Percentiles rank a stretch among this genome's conserved stretches.
Evolutionary conservation across 805 yeast species (phyloP).

Genomic region (Candida michaelii): DNA sequence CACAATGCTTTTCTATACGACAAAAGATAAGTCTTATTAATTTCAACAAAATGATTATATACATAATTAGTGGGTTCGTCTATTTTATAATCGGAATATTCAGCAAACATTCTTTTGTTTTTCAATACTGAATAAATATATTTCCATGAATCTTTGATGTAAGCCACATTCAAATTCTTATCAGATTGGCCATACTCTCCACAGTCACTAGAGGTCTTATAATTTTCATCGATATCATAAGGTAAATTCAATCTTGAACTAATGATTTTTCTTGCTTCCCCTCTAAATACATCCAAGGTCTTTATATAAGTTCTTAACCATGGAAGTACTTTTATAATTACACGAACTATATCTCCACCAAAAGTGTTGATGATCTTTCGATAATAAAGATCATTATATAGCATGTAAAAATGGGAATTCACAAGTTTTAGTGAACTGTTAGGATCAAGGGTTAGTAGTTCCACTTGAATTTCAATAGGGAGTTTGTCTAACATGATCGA

Average conservation of each 20-base stretch:
- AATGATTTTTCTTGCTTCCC: slow-evolving; percentile 25
- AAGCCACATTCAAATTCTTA: slow-evolving; percentile 27
- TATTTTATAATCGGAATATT: slow-evolving; percentile 39
- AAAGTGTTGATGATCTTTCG: slow-evolving; percentile 35
- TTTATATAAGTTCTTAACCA: slow-evolving; percentile 39
- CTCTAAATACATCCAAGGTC: slow-evolving; percentile 38
- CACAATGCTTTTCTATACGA: slow-evolving; percentile 46
- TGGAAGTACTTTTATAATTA: slow-evolving; percentile 36
- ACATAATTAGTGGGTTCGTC: slow-evolving; percentile 50
- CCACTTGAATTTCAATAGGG: slow-evolving; percentile 46
- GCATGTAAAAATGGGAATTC: slow-evolving; percentile 45
- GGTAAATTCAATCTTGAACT: slow-evolving; percentile 27
- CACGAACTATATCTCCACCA: slow-evolving; percentile 35
- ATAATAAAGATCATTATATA: slow-evolving; percentile 51
- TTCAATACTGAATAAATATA: slow-evolving; percentile 50
- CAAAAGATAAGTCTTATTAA: slow-evolving; percentile 49
- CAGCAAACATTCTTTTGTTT: slow-evolving; percentile 55
- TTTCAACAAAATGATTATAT: slow-evolving; percentile 45
- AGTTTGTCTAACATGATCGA: slow-evolving; percentile 21
- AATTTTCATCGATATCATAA: slow-evolving; percentile 17
- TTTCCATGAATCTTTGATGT: slow-evolving; percentile 55
- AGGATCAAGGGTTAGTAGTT: slow-evolving; percentile 33
- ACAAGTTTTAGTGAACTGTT: slow-evolving; percentile 30
- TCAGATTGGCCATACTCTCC: slow-evolving; percentile 7
- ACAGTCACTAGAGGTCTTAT: background rate